Percentiles rank a stretch among this genome's conserved stretches.
Conservation (phyloP, 2,329 filamentous ascomycete genomes). For the Daldinia sp. region DNA sequence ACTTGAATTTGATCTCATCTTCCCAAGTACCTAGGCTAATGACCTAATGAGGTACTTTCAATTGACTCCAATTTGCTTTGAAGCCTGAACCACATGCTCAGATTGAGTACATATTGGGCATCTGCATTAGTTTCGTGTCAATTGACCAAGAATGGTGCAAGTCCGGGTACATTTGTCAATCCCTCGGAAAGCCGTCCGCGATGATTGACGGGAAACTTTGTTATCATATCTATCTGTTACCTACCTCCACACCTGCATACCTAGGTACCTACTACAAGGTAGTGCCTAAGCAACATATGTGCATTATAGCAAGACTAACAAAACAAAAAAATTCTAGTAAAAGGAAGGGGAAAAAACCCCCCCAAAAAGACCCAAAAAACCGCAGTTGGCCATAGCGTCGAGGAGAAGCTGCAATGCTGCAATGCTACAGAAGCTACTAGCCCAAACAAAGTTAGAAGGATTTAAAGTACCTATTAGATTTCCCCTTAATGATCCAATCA, state of each 20-base stretch:
- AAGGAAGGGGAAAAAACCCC: too few species aligned
- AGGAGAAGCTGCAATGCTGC: not conserved
- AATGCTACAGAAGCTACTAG: not conserved
- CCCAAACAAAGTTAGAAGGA: slow-evolving; percentile 2
- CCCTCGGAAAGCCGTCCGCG: not conserved
- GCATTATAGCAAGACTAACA: too few species aligned
- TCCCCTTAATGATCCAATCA: slow-evolving; percentile 14
- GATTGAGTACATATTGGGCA: slow-evolving; percentile 1
- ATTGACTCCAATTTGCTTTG: not conserved
- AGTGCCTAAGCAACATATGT: too few species aligned
- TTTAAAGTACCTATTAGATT: slow-evolving; percentile 16
- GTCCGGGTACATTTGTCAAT: not conserved
- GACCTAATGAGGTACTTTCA: too few species aligned
- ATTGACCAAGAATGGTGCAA: not conserved
- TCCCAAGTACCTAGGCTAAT: not conserved
- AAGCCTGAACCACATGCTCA: not conserved
- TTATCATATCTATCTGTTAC: slow-evolving; percentile 1
- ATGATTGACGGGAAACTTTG: not conserved
- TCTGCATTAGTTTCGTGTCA: slow-evolving; percentile 1
- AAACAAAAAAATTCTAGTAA: too few species aligned
- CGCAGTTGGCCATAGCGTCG: slow-evolving; percentile 14
- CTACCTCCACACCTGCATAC: not conserved
- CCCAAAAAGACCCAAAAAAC: too few species aligned
- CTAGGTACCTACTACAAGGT: too few species aligned
- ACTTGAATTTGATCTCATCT: not conserved